A percentile compares a stretch with the other conserved stretches of the same genome.
Conservation (phyloP, 306 rosid genomes). For the Sesbania bispinosa region DNA sequence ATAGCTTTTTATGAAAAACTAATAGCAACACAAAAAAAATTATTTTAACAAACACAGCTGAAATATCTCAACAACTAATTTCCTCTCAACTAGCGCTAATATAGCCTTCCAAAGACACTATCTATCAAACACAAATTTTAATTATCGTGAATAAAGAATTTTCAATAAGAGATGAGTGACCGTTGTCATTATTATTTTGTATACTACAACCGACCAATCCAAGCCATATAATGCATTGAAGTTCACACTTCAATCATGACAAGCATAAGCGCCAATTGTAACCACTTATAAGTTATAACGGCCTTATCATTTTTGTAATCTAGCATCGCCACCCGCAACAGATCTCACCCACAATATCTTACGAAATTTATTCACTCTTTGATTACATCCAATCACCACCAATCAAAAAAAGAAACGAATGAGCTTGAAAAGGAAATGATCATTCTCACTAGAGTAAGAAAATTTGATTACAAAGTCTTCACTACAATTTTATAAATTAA, state of each 20-base stretch:
- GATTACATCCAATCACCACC: background rate
- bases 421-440: background rate
- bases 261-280: conserved; percentile 28
- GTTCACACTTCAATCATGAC: conserved; percentile 48
- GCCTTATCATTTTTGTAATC: conserved; percentile 18
- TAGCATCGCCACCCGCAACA: conserved; percentile 13
- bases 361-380: background rate
- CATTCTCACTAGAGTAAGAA: conserved; percentile 20
- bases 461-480: conserved; percentile 23
- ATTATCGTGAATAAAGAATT: no score
- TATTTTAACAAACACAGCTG: no score
- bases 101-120: no score
- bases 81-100: no score
- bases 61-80: no score
- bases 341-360: background rate
- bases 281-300: conserved; percentile 16
- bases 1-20: no score
- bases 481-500: background rate
- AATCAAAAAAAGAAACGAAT: background rate
- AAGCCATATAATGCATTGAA: conserved; percentile 29
- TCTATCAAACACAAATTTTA: no score
- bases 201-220: conserved; percentile 21
- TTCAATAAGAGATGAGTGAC: no score
- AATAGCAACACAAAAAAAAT: no score
- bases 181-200: no score